A percentile compares a stretch with the other conserved stretches of the same genome.
phyloP scores from a whole-genome alignment of 2,329 filamentous ascomycete species.

The Fusarium sp. region DNA sequence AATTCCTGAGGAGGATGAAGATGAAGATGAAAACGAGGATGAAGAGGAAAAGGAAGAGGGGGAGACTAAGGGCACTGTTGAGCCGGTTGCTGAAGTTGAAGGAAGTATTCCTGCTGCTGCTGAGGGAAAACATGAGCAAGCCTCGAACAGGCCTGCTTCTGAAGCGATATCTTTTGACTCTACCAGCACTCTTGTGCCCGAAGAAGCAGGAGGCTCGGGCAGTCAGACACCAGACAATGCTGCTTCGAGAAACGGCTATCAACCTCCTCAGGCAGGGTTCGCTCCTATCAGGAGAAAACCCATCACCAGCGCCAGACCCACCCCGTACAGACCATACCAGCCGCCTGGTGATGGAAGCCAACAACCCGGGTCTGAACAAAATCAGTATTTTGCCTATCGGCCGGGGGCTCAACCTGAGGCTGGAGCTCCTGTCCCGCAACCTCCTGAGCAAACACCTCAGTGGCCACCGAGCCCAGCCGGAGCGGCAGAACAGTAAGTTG shows the following conservation, averaged over 20 bases:
- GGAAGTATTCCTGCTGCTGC: background rate
- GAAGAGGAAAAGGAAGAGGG: background rate
- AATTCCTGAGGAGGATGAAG: background rate
- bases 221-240: background rate
- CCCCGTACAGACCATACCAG: constrained; percentile 19
- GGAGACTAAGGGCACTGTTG: background rate
- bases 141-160: background rate
- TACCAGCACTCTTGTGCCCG: background rate
- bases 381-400: constrained; percentile 17
- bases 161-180: background rate
- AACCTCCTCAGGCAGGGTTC: background rate
- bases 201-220: background rate
- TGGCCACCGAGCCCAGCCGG: background rate
- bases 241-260: background rate
- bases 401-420: background rate
- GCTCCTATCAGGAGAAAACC: constrained; percentile 27
- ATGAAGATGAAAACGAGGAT: background rate
- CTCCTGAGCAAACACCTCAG: background rate
- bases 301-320: background rate
- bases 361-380: background rate
- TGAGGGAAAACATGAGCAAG: background rate
- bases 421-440: background rate
- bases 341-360: background rate
- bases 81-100: background rate
- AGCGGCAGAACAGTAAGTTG: background rate